A percentile compares a stretch with the other conserved stretches of the same genome.
Conservation (phyloP, 805 yeast species). For the Candida arabinofermentans region DNA sequence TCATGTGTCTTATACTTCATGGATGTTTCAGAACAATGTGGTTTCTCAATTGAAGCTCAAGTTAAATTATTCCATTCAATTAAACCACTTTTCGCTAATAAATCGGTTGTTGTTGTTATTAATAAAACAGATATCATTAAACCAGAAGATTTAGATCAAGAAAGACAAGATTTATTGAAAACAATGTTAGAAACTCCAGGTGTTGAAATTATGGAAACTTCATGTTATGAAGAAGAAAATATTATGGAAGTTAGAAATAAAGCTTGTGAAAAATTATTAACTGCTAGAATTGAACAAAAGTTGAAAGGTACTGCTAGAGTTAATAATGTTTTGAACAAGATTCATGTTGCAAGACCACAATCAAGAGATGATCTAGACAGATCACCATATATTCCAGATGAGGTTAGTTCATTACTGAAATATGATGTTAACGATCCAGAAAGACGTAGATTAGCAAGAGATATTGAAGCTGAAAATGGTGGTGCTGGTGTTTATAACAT, state of each 20-base stretch:
- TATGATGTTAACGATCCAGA: constrained; percentile 79
- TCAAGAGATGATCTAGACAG: constrained; percentile 84
- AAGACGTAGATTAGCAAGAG: constrained; percentile 78
- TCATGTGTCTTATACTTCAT: constrained; percentile 95
- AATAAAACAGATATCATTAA: constrained; percentile 91
- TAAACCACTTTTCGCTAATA: constrained; percentile 95
- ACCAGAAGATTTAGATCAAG: constrained; percentile 77
- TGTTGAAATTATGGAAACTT: constrained; percentile 88
- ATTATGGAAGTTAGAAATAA: constrained; percentile 94
- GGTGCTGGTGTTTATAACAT: constrained; percentile 98
- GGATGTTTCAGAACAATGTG: constrained; percentile 99
- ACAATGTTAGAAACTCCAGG: constrained; percentile 65
- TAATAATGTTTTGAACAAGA: constrained; percentile 84
- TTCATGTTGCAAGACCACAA: constrained; percentile 89
- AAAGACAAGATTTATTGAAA: constrained; percentile 66
- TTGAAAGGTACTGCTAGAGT: constrained; percentile 90
- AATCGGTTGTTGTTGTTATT: constrained; percentile 91
- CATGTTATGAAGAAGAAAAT: constrained; percentile 92
- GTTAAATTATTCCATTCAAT: constrained; percentile 95
- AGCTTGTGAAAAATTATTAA: constrained; percentile 94
- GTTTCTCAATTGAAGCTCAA: constrained; percentile 95
- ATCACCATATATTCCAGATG: constrained; percentile 79
- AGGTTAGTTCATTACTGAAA: constrained; percentile 52
- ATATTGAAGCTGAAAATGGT: constrained; percentile 90
- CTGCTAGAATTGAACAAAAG: constrained; percentile 95